Percentiles rank a stretch among this genome's conserved stretches.
phyloP scores from a whole-genome alignment of 2,329 filamentous ascomycete species.

The Monosporascus ibericus region DNA sequence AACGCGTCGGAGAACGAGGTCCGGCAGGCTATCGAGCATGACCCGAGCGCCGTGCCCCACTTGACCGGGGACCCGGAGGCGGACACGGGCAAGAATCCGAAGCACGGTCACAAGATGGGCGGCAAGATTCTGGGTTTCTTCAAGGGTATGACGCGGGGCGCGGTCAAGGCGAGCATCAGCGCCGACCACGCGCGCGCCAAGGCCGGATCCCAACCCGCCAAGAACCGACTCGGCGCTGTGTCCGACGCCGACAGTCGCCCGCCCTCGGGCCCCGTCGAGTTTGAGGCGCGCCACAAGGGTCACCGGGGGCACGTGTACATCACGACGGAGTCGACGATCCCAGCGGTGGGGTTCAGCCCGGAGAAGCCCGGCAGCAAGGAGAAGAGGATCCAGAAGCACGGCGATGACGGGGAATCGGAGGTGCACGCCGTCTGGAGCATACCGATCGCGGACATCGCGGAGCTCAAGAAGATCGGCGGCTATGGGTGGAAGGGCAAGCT shows the following conservation, averaged over 20 bases:
- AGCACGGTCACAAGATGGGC: conserved; percentile 31
- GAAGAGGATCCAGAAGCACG: conserved; percentile 16
- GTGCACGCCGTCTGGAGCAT: conserved; percentile 63
- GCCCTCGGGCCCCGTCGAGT: conserved; percentile 65
- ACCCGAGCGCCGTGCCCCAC: conserved; percentile 27
- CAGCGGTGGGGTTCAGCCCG: conserved; percentile 60
- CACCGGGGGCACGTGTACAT: conserved; percentile 69
- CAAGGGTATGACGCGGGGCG: conserved; percentile 63
- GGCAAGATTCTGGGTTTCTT: conserved; percentile 56
- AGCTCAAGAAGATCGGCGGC: conserved; percentile 74
- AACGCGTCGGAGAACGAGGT: conserved; percentile 62
- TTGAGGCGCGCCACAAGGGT: conserved; percentile 64
- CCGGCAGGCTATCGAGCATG: conserved; percentile 50
- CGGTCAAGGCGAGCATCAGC: conserved; percentile 65
- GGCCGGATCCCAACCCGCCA: conserved; percentile 53
- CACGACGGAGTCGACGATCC: conserved; percentile 58
- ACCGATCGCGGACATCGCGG: conserved; percentile 62
- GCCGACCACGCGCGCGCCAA: conserved; percentile 67
- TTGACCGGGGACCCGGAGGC: conserved; percentile 38
- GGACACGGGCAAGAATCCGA: conserved; percentile 35
- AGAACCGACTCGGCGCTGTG: conserved; percentile 66
- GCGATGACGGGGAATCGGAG: conserved; percentile 44
- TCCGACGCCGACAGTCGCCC: conserved; percentile 39
- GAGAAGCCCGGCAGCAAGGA: conserved; percentile 46
- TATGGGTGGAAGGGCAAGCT: conserved; percentile 82